Percentiles rank a stretch among this genome's conserved stretches.
Evolutionary conservation across 108 stramenopile genomes (phyloP).

Genomic region (Cyclotella baltica): DNA sequence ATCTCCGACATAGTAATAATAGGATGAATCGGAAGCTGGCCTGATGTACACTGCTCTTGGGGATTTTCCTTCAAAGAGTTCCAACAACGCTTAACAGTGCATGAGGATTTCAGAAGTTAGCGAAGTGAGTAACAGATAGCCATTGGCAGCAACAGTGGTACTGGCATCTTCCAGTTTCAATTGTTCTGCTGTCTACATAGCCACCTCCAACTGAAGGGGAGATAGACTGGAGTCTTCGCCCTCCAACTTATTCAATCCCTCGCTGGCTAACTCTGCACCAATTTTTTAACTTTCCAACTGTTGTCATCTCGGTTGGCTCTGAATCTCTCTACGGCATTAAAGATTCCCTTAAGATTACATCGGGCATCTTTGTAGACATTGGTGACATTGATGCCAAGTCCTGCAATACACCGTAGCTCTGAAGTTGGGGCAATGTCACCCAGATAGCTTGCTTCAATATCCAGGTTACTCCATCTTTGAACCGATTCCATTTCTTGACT

Average conservation of each 20-base stretch:
- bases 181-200: background rate
- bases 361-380: slow-evolving; percentile 9
- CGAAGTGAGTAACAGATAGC: background rate
- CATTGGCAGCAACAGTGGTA: background rate
- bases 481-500: slow-evolving; percentile 21
- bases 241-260: background rate
- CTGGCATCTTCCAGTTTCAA: background rate
- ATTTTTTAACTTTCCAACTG: slow-evolving; percentile 4
- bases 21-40: background rate
- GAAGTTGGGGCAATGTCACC: background rate
- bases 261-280: background rate
- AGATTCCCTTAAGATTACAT: slow-evolving; percentile 19
- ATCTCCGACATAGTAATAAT: slow-evolving; percentile 10
- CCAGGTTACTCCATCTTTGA: background rate
- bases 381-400: slow-evolving; percentile 13
- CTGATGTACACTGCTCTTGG: background rate
- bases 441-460: background rate
- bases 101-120: background rate
- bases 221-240: background rate
- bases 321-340: slow-evolving; percentile 13
- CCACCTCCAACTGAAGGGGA: background rate
- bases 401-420: too few relatives aligned
- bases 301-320: slow-evolving; percentile 4
- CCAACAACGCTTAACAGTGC: too few relatives aligned
- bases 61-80: background rate